phyloP scores from a whole-genome alignment of 495 filamentous ascomycete genomes.

The Lasiosphaeris hirsuta region DNA sequence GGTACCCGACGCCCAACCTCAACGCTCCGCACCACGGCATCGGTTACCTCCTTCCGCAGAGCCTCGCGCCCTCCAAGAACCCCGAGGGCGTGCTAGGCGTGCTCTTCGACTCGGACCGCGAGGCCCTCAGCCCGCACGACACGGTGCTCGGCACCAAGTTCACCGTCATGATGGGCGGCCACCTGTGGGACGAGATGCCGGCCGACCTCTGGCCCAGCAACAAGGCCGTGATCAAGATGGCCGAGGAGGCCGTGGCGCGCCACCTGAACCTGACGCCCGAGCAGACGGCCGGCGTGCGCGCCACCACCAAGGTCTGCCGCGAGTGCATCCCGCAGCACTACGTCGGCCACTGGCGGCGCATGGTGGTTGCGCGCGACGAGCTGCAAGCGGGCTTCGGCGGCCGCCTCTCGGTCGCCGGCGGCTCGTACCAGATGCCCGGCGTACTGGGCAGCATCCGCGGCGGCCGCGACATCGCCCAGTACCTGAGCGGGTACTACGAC shows the following conservation, averaged over 20 bases:
- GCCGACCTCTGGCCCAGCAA: conserved; percentile 53
- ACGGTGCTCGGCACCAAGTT: conserved; percentile 72
- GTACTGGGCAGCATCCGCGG: conserved; percentile 39
- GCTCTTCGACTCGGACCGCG: conserved; percentile 78
- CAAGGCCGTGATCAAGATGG: conserved; percentile 63
- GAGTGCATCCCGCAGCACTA: conserved; percentile 88
- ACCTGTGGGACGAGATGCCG: conserved; percentile 72
- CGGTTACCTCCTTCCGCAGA: conserved; percentile 80
- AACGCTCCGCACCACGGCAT: conserved; percentile 65
- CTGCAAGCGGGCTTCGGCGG: conserved; percentile 57
- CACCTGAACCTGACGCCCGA: conserved; percentile 63
- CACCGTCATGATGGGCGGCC: conserved; percentile 93
- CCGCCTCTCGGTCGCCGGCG: conserved; percentile 71
- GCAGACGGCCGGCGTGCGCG: conserved; percentile 49
- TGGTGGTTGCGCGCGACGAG: conserved; percentile 55
- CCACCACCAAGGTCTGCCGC: conserved; percentile 59
- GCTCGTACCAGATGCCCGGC: conserved; percentile 58
- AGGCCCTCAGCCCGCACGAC: conserved; percentile 17
- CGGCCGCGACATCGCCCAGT: conserved; percentile 33
- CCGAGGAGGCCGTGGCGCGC: conserved; percentile 60
- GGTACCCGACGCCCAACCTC: conserved; percentile 63
- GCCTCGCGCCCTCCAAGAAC: conserved; percentile 67
- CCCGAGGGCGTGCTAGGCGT: conserved; percentile 84
- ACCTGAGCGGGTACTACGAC: conserved; percentile 16
- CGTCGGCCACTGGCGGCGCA: conserved; percentile 67